Evolutionary conservation across 345 rosid genomes (phyloP).

Genomic region (Eutrema heterophyllum): DNA sequence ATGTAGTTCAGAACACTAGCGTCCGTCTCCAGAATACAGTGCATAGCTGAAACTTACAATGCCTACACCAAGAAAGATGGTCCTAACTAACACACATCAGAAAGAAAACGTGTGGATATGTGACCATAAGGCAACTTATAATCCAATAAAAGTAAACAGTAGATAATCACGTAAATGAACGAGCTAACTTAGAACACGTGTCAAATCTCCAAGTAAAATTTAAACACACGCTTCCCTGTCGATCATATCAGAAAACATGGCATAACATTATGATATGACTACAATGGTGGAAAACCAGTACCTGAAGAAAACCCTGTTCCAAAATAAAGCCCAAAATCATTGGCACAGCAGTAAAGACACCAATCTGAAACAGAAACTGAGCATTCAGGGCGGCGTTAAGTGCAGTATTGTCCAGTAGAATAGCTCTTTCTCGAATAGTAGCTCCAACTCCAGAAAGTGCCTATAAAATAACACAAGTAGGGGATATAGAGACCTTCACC

Average conservation of each 20-base stretch:
- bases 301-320: constrained; percentile 40
- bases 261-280: background rate
- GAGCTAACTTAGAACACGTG: background rate
- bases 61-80: background rate
- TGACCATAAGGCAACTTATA: background rate
- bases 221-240: constrained; percentile 5
- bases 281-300: constrained; percentile 6
- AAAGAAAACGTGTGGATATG: background rate
- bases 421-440: constrained; percentile 52
- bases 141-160: background rate
- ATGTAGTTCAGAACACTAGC: background rate
- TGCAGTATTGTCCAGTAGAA: constrained; percentile 52
- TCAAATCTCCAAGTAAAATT: background rate
- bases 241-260: constrained; percentile 6
- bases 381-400: constrained; percentile 82
- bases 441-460: constrained; percentile 96
- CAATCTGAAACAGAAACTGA: constrained; percentile 95
- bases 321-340: constrained; percentile 72
- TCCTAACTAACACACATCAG: background rate
- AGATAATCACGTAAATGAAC: background rate
- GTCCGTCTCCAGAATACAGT: too few relatives aligned
- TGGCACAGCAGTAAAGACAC: constrained; percentile 92
- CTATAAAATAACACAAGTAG: constrained; percentile 39
- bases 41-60: too few relatives aligned
- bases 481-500: background rate